phyloP scores from a whole-genome alignment of 2,329 filamentous ascomycete species.

The Penicillium sp. region DNA sequence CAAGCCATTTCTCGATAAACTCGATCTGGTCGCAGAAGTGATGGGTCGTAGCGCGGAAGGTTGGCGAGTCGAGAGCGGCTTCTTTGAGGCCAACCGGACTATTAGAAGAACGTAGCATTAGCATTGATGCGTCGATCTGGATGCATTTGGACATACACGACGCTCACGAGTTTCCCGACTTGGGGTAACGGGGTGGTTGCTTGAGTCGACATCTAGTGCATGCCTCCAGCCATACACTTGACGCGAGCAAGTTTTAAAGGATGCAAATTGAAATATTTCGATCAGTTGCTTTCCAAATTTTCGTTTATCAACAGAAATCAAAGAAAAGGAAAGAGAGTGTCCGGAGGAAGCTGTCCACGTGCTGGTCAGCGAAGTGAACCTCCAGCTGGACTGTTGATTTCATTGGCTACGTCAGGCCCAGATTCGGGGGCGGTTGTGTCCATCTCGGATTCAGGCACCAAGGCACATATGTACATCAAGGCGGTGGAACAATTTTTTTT shows the following conservation, averaged over 20 bases:
- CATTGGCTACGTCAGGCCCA: slow-evolving; percentile 42
- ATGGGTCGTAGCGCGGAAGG: slow-evolving; percentile 82
- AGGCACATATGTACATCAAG: background rate
- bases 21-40: slow-evolving; percentile 95
- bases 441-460: slow-evolving; percentile 16
- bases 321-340: slow-evolving; percentile 10
- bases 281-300: background rate
- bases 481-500: slow-evolving; percentile 38
- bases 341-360: slow-evolving; percentile 19
- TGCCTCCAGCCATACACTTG: slow-evolving; percentile 40
- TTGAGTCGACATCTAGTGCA: slow-evolving; percentile 47
- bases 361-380: slow-evolving; percentile 24
- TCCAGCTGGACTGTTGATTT: slow-evolving; percentile 27
- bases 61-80: slow-evolving; percentile 93
- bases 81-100: slow-evolving; percentile 88
- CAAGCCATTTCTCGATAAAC: slow-evolving; percentile 89
- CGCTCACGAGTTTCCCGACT: slow-evolving; percentile 51
- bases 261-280: background rate
- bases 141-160: slow-evolving; percentile 44
- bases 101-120: slow-evolving; percentile 16
- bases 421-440: background rate
- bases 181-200: slow-evolving; percentile 42
- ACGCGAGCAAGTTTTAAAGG: slow-evolving; percentile 20
- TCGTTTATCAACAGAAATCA: background rate
- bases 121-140: background rate